phyloP scores from a whole-genome alignment of 345 rosid genomes.

The Triadica sebifera region DNA sequence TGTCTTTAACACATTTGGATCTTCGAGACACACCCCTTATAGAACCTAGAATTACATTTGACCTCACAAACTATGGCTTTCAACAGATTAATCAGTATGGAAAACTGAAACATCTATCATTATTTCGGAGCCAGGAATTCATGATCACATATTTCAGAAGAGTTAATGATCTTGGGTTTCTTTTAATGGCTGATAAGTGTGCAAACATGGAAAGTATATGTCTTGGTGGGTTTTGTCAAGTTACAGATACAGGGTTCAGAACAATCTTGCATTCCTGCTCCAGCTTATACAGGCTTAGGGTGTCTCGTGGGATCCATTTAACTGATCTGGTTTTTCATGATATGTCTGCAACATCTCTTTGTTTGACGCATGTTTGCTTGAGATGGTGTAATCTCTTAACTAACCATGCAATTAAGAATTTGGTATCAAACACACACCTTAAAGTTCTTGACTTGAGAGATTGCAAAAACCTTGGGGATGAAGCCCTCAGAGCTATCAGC shows the following conservation, averaged over 20 bases:
- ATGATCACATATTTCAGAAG: constrained; percentile 61
- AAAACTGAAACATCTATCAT: constrained; percentile 74
- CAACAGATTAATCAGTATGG: constrained; percentile 74
- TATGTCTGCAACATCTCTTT: constrained; percentile 71
- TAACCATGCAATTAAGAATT: constrained; percentile 58
- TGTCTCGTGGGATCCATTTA: constrained; percentile 68
- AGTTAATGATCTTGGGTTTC: constrained; percentile 89
- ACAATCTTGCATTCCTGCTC: constrained; percentile 83
- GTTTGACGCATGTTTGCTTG: constrained; percentile 71
- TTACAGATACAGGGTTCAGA: constrained; percentile 82
- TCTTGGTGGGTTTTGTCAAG: constrained; percentile 88
- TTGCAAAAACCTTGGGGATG: constrained; percentile 77
- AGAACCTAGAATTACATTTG: constrained; percentile 61
- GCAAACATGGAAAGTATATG: constrained; percentile 75
- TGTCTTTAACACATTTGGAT: constrained; percentile 70
- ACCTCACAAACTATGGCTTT: constrained; percentile 82
- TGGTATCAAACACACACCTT: constrained; percentile 53
- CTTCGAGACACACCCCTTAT: constrained; percentile 78
- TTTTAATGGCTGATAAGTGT: constrained; percentile 85
- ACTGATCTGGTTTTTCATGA: constrained; percentile 92
- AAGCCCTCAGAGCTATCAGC: constrained; percentile 61
- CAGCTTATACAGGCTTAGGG: constrained; percentile 65
- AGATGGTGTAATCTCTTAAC: constrained; percentile 86
- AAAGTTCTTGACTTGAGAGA: constrained; percentile 71
- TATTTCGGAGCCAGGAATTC: constrained; percentile 81